These are phyloP conservation scores for Saturnispora diversa DNA, from an alignment of 805 yeast species.

Conservation along the genomic window DNA sequence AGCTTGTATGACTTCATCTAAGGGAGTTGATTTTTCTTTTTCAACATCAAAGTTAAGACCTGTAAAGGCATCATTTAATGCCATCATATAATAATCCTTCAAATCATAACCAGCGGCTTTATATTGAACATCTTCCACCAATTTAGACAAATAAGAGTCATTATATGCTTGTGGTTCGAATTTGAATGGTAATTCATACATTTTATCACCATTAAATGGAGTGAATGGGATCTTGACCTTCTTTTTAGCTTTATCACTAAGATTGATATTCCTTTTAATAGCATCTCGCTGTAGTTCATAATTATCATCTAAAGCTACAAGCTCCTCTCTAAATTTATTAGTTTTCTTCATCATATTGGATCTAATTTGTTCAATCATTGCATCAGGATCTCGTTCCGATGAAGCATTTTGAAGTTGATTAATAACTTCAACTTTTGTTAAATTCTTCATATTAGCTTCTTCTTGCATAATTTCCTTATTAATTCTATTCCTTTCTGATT, in stretches of 20 bases:
- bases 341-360: slow-evolving; percentile 53
- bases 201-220: slow-evolving; percentile 88
- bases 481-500: slow-evolving; percentile 57
- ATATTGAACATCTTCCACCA: slow-evolving; percentile 49
- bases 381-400: slow-evolving; percentile 30
- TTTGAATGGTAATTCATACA: slow-evolving; percentile 41
- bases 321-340: slow-evolving; percentile 53
- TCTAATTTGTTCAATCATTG: slow-evolving; percentile 45
- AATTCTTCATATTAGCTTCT: slow-evolving; percentile 34
- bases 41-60: slow-evolving; percentile 81
- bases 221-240: slow-evolving; percentile 59
- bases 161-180: slow-evolving; percentile 35
- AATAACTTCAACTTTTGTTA: slow-evolving; percentile 49
- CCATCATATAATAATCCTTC: slow-evolving; percentile 60
- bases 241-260: slow-evolving; percentile 19
- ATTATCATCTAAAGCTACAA: slow-evolving; percentile 33
- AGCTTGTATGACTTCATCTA: too few relatives aligned
- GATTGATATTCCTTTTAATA: slow-evolving; percentile 21
- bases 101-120: slow-evolving; percentile 82
- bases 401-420: slow-evolving; percentile 37
- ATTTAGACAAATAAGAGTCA: slow-evolving; percentile 47
- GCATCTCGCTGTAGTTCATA: slow-evolving; percentile 25
- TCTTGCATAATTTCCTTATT: slow-evolving; percentile 51
- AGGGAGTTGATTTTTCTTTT: slow-evolving; percentile 36
- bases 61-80: slow-evolving; percentile 80